Evolutionary conservation across 164 flowering plant genomes (phyloP).

Genomic region (Houttuynia cordata): DNA sequence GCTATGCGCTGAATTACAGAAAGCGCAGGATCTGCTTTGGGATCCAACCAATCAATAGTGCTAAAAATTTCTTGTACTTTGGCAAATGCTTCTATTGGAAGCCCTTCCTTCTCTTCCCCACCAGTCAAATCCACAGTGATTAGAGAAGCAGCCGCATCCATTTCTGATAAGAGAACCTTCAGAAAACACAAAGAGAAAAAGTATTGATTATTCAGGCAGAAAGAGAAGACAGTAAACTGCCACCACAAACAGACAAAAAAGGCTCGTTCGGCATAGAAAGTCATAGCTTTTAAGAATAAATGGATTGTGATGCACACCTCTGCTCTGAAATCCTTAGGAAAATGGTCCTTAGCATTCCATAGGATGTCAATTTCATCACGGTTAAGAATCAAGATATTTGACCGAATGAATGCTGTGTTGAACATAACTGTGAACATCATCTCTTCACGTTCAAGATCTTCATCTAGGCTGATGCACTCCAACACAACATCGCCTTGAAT

Average conservation of each 20-base stretch:
- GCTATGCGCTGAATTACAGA: constrained; percentile 41
- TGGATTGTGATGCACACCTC: constrained; percentile 46
- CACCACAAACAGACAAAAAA: not conserved
- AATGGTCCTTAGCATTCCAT: constrained; percentile 71
- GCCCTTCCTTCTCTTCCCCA: constrained; percentile 70
- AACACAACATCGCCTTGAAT: constrained; percentile 92
- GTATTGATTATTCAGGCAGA: not conserved
- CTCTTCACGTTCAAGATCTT: constrained; percentile 55
- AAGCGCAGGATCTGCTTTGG: constrained; percentile 44
- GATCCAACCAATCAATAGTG: constrained; percentile 59
- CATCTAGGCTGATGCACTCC: constrained; percentile 68
- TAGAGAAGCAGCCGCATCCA: constrained; percentile 55
- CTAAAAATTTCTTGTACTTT: constrained; percentile 74
- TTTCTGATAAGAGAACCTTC: constrained; percentile 71
- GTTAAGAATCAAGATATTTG: constrained; percentile 80
- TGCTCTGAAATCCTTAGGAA: constrained; percentile 75
- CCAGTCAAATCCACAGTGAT: constrained; percentile 37
- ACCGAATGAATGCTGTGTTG: constrained; percentile 84
- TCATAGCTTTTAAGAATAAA: not conserved
- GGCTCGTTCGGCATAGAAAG: constrained; percentile 2
- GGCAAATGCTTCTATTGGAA: constrained; percentile 82
- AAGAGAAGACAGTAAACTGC: not conserved
- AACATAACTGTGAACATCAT: constrained; percentile 88
- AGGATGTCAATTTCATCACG: constrained; percentile 75
- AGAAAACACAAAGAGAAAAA: constrained; percentile 3